Percentiles rank a stretch among this genome's conserved stretches.
phyloP scores from a whole-genome alignment of 2,329 filamentous ascomycete genomes.

The Monascus ruber region DNA sequence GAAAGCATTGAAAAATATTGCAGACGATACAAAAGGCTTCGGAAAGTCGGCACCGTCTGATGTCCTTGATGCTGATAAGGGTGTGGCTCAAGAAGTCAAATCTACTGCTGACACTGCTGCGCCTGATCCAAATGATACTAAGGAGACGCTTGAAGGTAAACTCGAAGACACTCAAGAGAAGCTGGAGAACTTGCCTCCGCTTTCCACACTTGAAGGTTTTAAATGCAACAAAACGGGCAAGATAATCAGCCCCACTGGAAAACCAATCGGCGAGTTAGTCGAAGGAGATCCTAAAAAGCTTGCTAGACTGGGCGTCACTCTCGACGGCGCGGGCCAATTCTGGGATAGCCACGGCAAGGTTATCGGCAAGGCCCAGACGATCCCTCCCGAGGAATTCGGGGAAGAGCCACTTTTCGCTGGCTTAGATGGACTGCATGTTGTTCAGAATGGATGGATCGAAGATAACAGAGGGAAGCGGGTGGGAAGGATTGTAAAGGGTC shows the following conservation, averaged over 20 bases:
- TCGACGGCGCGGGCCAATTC: conserved; percentile 52
- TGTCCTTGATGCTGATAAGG: too few species aligned
- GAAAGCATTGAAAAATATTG: too few species aligned
- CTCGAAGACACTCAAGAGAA: conserved; percentile 39
- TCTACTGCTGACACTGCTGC: conserved; percentile 28
- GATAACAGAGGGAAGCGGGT: conserved; percentile 37
- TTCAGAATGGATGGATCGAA: conserved; percentile 37
- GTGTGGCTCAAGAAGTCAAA: conserved; percentile 17
- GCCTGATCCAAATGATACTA: conserved; percentile 16
- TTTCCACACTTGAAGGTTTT: conserved; percentile 28
- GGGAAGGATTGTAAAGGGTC: conserved; percentile 46
- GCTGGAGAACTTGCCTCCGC: conserved; percentile 15
- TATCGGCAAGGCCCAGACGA: conserved; percentile 46
- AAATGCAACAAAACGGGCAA: conserved; percentile 34
- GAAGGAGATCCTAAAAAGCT: conserved; percentile 56
- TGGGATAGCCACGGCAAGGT: conserved; percentile 53
- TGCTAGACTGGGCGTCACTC: conserved; percentile 23
- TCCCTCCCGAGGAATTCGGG: conserved; percentile 27
- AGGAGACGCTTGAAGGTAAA: conserved; percentile 27
- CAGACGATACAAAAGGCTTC: too few species aligned
- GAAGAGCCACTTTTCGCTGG: conserved; percentile 34
- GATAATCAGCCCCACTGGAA: conserved; percentile 33
- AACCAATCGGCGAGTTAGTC: conserved; percentile 45
- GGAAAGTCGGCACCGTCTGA: too few species aligned
- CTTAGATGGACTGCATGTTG: conserved; percentile 36